A percentile compares a stretch with the other conserved stretches of the same genome.
Conservation (phyloP, 2,329 filamentous ascomycete genomes). For the Alternaria sp. region DNA sequence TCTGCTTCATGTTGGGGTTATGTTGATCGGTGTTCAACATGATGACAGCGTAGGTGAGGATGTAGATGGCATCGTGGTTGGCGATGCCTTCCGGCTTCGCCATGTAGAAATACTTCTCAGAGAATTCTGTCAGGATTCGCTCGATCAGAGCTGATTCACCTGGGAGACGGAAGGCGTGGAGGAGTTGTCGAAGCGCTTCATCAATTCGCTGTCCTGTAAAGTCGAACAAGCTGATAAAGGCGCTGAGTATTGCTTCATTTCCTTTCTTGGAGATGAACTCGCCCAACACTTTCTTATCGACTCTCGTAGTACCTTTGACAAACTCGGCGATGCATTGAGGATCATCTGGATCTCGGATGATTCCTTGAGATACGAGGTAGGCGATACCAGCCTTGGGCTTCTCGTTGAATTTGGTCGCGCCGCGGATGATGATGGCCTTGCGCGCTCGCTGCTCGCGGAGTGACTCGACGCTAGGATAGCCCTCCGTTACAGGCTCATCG, state of each 20-base stretch:
- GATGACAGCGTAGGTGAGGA: slow-evolving; percentile 95
- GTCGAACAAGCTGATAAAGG: slow-evolving; percentile 87
- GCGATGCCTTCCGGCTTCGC: slow-evolving; percentile 77
- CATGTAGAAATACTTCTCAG: slow-evolving; percentile 80
- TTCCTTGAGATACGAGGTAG: slow-evolving; percentile 83
- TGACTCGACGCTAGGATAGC: slow-evolving; percentile 69
- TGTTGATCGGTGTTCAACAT: slow-evolving; percentile 98
- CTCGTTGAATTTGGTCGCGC: slow-evolving; percentile 92
- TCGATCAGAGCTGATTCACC: slow-evolving; percentile 94
- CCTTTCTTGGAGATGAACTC: slow-evolving; percentile 92
- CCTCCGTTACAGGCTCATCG: slow-evolving; percentile 69
- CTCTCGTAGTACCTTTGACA: slow-evolving; percentile 81
- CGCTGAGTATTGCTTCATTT: slow-evolving; percentile 83
- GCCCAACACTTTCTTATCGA: slow-evolving; percentile 90
- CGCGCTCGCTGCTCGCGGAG: slow-evolving; percentile 76
- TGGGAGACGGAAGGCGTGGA: slow-evolving; percentile 91
- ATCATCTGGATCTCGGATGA: slow-evolving; percentile 79
- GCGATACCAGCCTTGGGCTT: slow-evolving; percentile 88
- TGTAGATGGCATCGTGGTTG: slow-evolving; percentile 86
- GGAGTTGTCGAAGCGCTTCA: slow-evolving; percentile 84
- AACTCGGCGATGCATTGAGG: slow-evolving; percentile 84
- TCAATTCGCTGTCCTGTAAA: slow-evolving; percentile 88
- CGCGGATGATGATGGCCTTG: slow-evolving; percentile 89
- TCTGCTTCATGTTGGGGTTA: slow-evolving; percentile 85
- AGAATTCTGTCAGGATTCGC: slow-evolving; percentile 86